Evolutionary conservation across 2,329 filamentous ascomycete genomes (phyloP).

Genomic region (Phialocephala sp.): DNA sequence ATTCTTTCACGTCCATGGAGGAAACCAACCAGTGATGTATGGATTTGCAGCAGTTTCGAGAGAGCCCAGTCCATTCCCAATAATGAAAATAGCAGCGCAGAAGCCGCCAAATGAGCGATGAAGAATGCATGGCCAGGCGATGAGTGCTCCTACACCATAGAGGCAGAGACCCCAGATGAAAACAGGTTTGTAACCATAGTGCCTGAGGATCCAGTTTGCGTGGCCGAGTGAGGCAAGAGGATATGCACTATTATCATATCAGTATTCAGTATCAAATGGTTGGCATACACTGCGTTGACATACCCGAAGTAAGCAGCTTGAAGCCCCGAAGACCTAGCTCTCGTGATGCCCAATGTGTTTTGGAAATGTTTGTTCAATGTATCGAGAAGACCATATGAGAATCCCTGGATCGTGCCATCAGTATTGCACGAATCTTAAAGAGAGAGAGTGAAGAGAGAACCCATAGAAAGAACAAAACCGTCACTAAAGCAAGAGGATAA

Average conservation of each 20-base stretch:
- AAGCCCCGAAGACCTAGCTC: slow-evolving; percentile 65
- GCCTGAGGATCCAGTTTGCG: slow-evolving; percentile 69
- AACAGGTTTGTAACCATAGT: slow-evolving; percentile 67
- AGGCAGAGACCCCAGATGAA: slow-evolving; percentile 74
- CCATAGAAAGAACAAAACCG: slow-evolving; percentile 69
- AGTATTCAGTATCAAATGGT: slow-evolving; percentile 46
- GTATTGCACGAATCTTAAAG: background rate
- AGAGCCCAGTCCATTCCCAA: slow-evolving; percentile 75
- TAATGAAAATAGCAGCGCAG: slow-evolving; percentile 73
- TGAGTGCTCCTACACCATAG: slow-evolving; percentile 75
- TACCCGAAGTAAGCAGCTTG: slow-evolving; percentile 74
- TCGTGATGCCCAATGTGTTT: slow-evolving; percentile 58
- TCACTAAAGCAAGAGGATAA: slow-evolving; percentile 69
- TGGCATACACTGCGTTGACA: slow-evolving; percentile 29
- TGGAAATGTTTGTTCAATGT: slow-evolving; percentile 78
- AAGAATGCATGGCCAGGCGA: slow-evolving; percentile 81
- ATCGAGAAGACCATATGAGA: slow-evolving; percentile 85
- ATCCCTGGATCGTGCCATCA: slow-evolving; percentile 64
- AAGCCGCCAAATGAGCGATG: slow-evolving; percentile 80
- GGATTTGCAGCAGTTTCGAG: slow-evolving; percentile 83
- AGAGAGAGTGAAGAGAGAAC: slow-evolving; percentile 48
- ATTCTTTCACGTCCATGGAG: too few relatives aligned
- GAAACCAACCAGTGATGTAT: slow-evolving; percentile 57
- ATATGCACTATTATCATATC: slow-evolving; percentile 72
- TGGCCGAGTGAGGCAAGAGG: slow-evolving; percentile 71